Evolutionary conservation across 257 asterid genomes (phyloP).

Genomic region (Ehretia macrophylla): DNA sequence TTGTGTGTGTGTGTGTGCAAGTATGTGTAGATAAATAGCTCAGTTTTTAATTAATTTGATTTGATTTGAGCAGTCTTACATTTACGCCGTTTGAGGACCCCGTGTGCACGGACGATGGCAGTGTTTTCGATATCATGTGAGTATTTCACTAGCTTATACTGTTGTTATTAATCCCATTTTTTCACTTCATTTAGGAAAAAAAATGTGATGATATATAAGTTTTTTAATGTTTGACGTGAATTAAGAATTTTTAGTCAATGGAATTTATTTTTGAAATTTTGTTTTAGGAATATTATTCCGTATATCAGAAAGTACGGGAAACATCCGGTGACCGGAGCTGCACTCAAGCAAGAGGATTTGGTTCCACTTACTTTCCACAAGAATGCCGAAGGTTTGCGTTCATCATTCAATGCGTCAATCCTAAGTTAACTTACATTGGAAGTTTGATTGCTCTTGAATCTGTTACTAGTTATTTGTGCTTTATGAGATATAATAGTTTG

Average conservation of each 20-base stretch:
- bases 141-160: constrained; percentile 16
- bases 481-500: background rate
- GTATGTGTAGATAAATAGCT: background rate
- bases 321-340: constrained; percentile 88
- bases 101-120: constrained; percentile 89
- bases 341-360: constrained; percentile 70
- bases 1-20: background rate
- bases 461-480: too few species aligned
- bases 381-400: constrained; percentile 67
- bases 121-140: constrained; percentile 76
- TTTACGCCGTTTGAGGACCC: constrained; percentile 93
- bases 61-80: constrained; percentile 62
- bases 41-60: constrained; percentile 4
- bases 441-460: background rate
- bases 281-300: constrained; percentile 68
- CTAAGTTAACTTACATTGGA: background rate
- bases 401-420: background rate
- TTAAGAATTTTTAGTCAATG: background rate
- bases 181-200: background rate
- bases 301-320: constrained; percentile 84
- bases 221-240: background rate
- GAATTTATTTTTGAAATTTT: background rate
- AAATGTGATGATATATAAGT: background rate
- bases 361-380: constrained; percentile 81
- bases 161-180: background rate